Conservation (phyloP, 257 asterid genomes). For the Rubia yunnanensis region DNA sequence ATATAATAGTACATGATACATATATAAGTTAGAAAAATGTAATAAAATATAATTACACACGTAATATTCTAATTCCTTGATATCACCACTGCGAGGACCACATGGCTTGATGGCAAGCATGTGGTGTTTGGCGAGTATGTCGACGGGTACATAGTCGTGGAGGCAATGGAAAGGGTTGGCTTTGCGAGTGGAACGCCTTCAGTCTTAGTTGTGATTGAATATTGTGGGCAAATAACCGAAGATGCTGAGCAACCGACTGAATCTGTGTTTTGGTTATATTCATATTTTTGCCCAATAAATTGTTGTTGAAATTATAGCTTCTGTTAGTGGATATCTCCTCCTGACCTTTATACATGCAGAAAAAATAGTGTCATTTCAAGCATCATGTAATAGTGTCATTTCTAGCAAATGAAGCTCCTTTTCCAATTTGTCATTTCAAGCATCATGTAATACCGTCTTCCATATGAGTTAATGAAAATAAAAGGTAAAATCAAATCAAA, state of each 20-base stretch:
- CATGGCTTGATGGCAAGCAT: conserved; percentile 72
- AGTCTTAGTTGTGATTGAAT: conserved; percentile 39
- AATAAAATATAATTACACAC: too few relatives aligned
- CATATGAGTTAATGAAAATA: too few relatives aligned
- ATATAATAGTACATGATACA: too few relatives aligned
- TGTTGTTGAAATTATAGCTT: not conserved
- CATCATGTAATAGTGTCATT: too few relatives aligned
- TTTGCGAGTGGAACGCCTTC: conserved; percentile 34
- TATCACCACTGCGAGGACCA: conserved; percentile 39
- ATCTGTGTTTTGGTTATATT: not conserved
- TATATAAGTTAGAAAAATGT: too few relatives aligned
- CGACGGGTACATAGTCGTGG: conserved; percentile 51
- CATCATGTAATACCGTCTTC: too few relatives aligned
- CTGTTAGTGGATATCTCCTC: not conserved
- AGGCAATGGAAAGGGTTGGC: conserved; percentile 58
- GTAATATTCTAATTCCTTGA: too few relatives aligned
- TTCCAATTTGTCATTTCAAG: too few relatives aligned
- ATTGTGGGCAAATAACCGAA: conserved; percentile 42
- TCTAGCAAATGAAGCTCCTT: too few relatives aligned
- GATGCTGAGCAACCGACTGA: conserved; percentile 4
- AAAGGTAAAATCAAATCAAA: too few relatives aligned
- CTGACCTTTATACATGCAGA: not conserved
- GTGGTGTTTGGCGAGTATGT: conserved; percentile 74
- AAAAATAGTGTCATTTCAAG: too few relatives aligned
- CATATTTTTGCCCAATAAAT: not conserved